phyloP scores from a whole-genome alignment of 768 basidiomycete species.

The Amanita polypyramis region DNA sequence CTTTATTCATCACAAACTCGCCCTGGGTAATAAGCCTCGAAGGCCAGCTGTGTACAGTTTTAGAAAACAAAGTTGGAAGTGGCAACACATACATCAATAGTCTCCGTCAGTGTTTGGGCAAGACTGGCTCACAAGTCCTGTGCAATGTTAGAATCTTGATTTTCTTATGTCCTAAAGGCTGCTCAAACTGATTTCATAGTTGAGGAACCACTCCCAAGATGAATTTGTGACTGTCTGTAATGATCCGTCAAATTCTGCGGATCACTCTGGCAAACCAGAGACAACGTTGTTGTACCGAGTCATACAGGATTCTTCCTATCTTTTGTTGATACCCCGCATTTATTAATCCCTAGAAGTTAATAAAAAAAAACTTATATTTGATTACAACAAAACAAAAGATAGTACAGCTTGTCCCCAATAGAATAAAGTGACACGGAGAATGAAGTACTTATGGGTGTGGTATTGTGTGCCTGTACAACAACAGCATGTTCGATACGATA shows the following conservation, averaged over 20 bases:
- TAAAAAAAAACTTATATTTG: no score
- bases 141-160: background rate
- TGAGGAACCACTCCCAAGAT: background rate
- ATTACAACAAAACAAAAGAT: background rate
- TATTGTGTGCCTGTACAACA: background rate
- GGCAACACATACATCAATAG: background rate
- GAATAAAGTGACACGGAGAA: background rate
- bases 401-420: background rate
- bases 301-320: background rate
- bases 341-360: background rate
- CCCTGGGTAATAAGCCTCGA: slow-evolving; percentile 43
- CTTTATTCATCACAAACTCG: slow-evolving; percentile 22
- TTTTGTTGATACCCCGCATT: background rate
- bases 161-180: background rate
- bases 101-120: background rate
- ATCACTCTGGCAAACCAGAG: background rate
- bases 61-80: background rate
- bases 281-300: background rate
- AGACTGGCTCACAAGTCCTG: background rate
- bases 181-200: background rate
- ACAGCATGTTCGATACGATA: background rate
- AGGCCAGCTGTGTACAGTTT: slow-evolving; percentile 24
- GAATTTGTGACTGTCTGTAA: background rate
- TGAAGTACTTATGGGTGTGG: background rate
- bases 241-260: background rate